These are phyloP conservation scores for Kluyveromyces aestuarii DNA, from an alignment of 805 yeast genomes.

Conservation along the genomic window DNA sequence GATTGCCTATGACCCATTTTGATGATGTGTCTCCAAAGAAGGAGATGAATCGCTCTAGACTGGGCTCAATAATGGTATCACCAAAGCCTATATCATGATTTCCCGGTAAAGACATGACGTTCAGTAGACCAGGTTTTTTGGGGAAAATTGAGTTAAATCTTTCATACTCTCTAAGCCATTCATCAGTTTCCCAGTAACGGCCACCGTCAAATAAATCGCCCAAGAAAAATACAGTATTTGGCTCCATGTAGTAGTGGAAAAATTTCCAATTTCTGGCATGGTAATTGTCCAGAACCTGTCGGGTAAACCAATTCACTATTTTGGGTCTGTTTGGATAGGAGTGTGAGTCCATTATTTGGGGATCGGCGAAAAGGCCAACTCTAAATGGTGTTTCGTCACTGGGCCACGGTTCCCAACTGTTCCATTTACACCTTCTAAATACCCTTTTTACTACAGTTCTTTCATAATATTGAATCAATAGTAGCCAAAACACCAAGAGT, in stretches of 20 bases:
- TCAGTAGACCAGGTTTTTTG: constrained; percentile 35
- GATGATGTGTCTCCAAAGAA: constrained; percentile 66
- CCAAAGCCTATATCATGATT: constrained; percentile 97
- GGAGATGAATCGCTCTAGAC: constrained; percentile 53
- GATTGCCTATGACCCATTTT: constrained; percentile 48
- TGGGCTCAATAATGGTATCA: constrained; percentile 48
- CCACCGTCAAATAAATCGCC: constrained; percentile 97
- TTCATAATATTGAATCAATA: constrained; percentile 44
- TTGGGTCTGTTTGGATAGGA: constrained; percentile 71
- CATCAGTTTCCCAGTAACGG: constrained; percentile 65
- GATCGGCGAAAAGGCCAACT: constrained; percentile 75
- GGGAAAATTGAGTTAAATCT: constrained; percentile 67
- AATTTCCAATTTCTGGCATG: constrained; percentile 65
- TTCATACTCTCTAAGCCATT: constrained; percentile 62
- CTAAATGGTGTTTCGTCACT: constrained; percentile 33
- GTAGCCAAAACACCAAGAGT: constrained; percentile 33
- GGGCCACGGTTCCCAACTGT: constrained; percentile 54
- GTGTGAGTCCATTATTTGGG: constrained; percentile 83
- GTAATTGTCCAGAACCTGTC: constrained; percentile 63
- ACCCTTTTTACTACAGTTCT: constrained; percentile 39
- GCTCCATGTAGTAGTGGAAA: constrained; percentile 50
- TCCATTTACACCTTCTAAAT: constrained; percentile 50
- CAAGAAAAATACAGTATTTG: constrained; percentile 67
- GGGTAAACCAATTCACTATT: constrained; percentile 44
- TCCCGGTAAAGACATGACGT: constrained; percentile 59